Conservation (phyloP, 179 eudicot species). For the Corrigiola litoralis region DNA sequence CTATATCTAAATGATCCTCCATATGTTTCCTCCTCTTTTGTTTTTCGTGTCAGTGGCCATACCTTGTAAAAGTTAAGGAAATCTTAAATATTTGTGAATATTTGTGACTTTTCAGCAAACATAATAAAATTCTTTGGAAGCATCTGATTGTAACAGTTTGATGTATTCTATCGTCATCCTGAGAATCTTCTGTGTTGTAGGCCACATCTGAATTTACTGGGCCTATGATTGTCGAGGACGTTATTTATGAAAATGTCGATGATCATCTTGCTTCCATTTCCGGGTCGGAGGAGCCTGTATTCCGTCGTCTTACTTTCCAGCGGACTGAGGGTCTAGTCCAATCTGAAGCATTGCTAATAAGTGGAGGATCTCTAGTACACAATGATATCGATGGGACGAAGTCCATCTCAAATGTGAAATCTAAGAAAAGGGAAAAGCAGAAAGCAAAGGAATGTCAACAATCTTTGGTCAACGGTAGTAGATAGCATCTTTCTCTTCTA, state of each 20-base stretch:
- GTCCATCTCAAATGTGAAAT: conserved; percentile 35
- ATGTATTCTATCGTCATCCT: neutral
- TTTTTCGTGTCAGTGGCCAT: too few relatives aligned
- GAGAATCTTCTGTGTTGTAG: conserved; percentile 34
- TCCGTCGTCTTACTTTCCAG: conserved; percentile 81
- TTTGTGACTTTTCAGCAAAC: neutral
- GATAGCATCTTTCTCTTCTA: conserved; percentile 7
- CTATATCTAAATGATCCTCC: too few relatives aligned
- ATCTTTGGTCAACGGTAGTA: conserved; percentile 40
- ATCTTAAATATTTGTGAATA: neutral
- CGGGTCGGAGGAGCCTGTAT: conserved; percentile 47
- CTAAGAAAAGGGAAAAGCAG: conserved; percentile 50
- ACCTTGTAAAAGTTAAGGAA: too few relatives aligned
- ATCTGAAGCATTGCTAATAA: conserved; percentile 75
- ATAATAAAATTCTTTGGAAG: neutral
- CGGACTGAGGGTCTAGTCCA: conserved; percentile 82
- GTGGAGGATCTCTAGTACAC: conserved; percentile 24
- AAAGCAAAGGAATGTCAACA: conserved; percentile 31
- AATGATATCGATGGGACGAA: conserved; percentile 35
- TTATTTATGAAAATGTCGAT: conserved; percentile 67
- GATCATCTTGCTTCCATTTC: conserved; percentile 36
- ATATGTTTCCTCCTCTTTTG: neutral
- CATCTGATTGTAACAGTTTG: neutral
- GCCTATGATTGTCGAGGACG: conserved; percentile 76
- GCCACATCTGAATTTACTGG: conserved; percentile 77